Evolutionary conservation across 1,139 yeast genomes (phyloP), one percentile per base, ranked within the genome.

Genomic region (Taiozyma onychis): DNA sequence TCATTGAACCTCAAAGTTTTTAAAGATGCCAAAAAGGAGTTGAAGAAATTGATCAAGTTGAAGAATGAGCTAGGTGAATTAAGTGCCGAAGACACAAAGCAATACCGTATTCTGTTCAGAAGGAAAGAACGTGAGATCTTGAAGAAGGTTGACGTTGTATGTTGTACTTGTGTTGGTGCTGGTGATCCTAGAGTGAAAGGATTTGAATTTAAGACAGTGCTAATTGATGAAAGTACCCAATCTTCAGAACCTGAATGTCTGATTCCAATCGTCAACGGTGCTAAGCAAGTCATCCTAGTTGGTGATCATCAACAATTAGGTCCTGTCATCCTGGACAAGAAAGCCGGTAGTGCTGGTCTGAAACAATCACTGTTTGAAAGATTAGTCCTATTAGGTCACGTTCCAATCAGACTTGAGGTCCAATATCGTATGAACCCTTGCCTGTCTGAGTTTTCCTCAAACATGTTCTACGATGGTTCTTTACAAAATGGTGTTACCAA

Each of bases 281-380:
- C 96, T 50, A 86, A 86, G 64, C 97, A 90, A 64, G 90, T 89
- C 4, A 81, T 90, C 46, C 72, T 91, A 30, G 97, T 91, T 46
- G 98, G 98, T 61, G 98, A 91, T 66, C 97, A 91, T 67, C 95
- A 88, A 70, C 98, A 91, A 71, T 73, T 90, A 58, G 97, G 97
- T 3, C 97, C 97, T 0, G 95, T 89, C 26, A 85, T 90, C 48
- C 70, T 88, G 54, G 90, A 88, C 62, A 80, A 81, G 61, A 78
- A 77, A 58, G 97, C 96, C 1, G 90, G 85, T 26, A 84, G 85
- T 56, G 96, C 96, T 1, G 97, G 97, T 24, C 75, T 91, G 53
- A 78, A 79, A 53, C 96, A 88, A 64, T 88, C 96, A 0, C 70
- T 90, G 48, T 91, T 90, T 67, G 97, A 91, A 68, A 77, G 97